Evolutionary conservation across 2,329 filamentous ascomycete species (phyloP).

Genomic region (Colletotrichum lupini): DNA sequence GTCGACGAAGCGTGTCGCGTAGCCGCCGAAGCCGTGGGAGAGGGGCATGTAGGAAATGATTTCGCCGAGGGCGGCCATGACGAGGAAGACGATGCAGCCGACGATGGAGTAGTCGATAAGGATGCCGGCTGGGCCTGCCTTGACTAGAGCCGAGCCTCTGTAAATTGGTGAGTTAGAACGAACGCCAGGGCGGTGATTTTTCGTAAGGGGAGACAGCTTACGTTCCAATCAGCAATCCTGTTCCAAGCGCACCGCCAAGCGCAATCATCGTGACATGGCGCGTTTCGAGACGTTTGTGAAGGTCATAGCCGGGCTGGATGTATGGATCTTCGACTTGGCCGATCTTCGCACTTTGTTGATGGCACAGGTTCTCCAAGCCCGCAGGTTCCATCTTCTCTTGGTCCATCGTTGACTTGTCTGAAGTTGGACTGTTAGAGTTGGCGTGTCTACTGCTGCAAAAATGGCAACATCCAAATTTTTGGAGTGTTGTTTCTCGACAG

Average conservation of each 20-base stretch:
- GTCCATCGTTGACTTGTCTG: not conserved
- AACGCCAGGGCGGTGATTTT: not conserved
- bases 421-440: not conserved
- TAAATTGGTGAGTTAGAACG: not conserved
- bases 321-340: conserved; percentile 11
- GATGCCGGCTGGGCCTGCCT: conserved; percentile 55
- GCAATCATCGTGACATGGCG: conserved; percentile 51
- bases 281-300: conserved; percentile 39
- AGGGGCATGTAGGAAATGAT: conserved; percentile 45
- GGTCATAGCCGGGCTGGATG: conserved; percentile 12
- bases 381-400: conserved; percentile 12
- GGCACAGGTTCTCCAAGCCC: not conserved
- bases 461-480: not conserved
- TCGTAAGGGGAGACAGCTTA: not conserved
- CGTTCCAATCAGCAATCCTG: conserved; percentile 61
- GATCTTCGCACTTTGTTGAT: conserved; percentile 14
- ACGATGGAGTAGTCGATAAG: conserved; percentile 55
- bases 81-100: conserved; percentile 63
- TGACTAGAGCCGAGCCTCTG: conserved; percentile 56
- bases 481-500: not conserved
- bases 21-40: conserved; percentile 67
- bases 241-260: conserved; percentile 51
- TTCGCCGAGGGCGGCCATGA: conserved; percentile 59
- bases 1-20: conserved; percentile 72
- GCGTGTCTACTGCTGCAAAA: no score